Base-by-base conservation (phyloP, 306 rosid species). In the Cicer yamashitae region DNA sequence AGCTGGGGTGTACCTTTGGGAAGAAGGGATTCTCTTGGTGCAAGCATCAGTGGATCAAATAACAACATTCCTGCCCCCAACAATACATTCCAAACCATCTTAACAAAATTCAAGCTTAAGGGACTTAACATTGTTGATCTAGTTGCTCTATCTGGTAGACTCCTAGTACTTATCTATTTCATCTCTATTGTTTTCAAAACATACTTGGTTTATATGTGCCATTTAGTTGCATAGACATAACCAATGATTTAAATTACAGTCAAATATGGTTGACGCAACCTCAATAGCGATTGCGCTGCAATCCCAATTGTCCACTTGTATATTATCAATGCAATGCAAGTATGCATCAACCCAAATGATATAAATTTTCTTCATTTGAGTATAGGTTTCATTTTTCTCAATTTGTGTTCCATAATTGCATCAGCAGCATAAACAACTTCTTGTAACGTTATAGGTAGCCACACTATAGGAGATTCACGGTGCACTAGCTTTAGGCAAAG, bases 401-500 rank as follows among this genome's bases (percentile, higher is more conserved):
- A 59, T 10, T 73, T 58, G 22, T 30, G 34, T 15, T 44, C 40
- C 10, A 2, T 54, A 38, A 48, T 15, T 57, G 57, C 57, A 17
- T 12, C 41, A 18, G 18, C 0, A 7, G 37, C 10, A 41, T 62
- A 50, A 70, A 39, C 59, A 65, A 40, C 10, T 45, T 43, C 58
- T 25, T 40, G 18, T 13, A 6, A 14, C 48, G 77, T 74, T 84
- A 50, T 52, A 92, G 97, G 99, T 76, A 86, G 97, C 70, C 99
- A 94, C 89, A 94, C 97, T 2, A 92, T 91, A 13, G 99, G 99
- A 66, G 79, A 94, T 73, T 50, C 96, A 1, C 63, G 97, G 17
- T 94, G 99, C 86, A 88, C 99, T 38, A 87, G 90, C 79, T 94
- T 94, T 89, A 86, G 96, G 83, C 99, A 94, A 85, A 89, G 97